Percentiles rank a stretch among this genome's conserved stretches.
phyloP scores from a whole-genome alignment of 1,284 basidiomycete species.

The Ustilago hordei region DNA sequence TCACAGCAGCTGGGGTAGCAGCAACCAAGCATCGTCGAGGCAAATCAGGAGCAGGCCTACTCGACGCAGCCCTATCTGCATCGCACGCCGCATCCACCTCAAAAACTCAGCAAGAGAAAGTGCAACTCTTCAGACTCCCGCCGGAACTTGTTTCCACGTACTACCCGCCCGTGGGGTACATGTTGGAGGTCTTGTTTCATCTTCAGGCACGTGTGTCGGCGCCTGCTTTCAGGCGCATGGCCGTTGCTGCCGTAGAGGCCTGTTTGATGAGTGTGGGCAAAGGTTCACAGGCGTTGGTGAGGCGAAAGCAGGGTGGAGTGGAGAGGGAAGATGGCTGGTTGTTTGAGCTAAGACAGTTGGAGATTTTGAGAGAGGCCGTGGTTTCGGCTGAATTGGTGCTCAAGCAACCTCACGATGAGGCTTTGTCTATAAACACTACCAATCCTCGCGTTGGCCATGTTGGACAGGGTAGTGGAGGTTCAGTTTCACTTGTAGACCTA shows the following conservation, averaged over 20 bases:
- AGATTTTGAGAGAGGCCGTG: constrained; percentile 45
- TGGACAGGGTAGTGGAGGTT: background rate
- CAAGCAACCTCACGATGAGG: constrained; percentile 25
- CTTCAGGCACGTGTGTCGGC: constrained; percentile 34
- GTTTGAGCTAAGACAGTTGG: constrained; percentile 43
- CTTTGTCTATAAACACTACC: background rate
- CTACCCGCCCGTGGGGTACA: constrained; percentile 31
- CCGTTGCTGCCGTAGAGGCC: constrained; percentile 24
- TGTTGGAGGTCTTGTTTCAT: constrained; percentile 43
- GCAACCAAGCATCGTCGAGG: constrained; percentile 26
- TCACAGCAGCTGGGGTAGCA: background rate
- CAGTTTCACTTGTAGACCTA: constrained; percentile 29
- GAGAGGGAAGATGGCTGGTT: constrained; percentile 38
- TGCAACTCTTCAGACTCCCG: constrained; percentile 42
- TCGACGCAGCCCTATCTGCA: constrained; percentile 41
- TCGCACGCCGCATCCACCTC: constrained; percentile 35
- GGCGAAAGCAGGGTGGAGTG: constrained; percentile 18
- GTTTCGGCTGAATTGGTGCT: constrained; percentile 39
- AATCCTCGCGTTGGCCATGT: background rate
- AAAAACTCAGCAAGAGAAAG: constrained; percentile 28
- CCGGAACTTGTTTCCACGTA: constrained; percentile 23
- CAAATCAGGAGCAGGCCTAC: constrained; percentile 48
- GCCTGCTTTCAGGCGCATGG: constrained; percentile 23
- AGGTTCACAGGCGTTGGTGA: constrained; percentile 24
- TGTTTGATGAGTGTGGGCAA: constrained; percentile 27